These are phyloP conservation scores for Paramecium tetraurelia DNA, from an alignment of 73 alveolate genomes.

Conservation along the genomic window DNA sequence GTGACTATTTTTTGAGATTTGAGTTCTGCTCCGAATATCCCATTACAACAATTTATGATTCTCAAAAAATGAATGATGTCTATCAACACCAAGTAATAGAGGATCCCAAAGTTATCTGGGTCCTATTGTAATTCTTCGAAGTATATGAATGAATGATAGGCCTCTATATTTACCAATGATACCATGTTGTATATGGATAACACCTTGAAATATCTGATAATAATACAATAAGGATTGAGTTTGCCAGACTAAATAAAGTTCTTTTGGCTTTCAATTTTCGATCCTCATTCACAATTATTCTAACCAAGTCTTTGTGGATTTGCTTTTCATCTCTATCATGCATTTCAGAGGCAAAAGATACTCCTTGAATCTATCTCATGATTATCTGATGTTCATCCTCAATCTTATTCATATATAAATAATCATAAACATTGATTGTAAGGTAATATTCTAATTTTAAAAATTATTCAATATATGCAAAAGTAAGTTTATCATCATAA, in stretches of 20 bases:
- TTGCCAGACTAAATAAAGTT: background rate
- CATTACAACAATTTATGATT: background rate
- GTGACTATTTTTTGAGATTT: constrained; percentile 3
- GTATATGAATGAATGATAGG: background rate
- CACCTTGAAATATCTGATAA: background rate
- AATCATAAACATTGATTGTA: background rate
- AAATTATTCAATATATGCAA: background rate
- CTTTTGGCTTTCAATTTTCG: background rate
- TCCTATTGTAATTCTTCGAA: background rate
- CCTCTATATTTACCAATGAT: constrained; percentile 15
- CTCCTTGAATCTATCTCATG: background rate
- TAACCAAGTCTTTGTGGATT: background rate
- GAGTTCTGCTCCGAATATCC: background rate
- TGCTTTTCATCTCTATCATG: background rate
- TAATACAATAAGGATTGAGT: background rate
- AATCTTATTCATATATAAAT: background rate
- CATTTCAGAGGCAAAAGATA: constrained; percentile 28
- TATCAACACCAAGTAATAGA: background rate
- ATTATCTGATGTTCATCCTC: background rate
- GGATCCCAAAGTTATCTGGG: background rate
- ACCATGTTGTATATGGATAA: background rate
- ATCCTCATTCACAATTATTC: background rate
- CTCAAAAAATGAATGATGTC: background rate
- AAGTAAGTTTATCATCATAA: background rate
- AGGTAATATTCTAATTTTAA: background rate